Evolutionary conservation across 805 yeast genomes (phyloP), one percentile per base, ranked within the genome.

Genomic region (Kluyveromyces aestuarii): DNA sequence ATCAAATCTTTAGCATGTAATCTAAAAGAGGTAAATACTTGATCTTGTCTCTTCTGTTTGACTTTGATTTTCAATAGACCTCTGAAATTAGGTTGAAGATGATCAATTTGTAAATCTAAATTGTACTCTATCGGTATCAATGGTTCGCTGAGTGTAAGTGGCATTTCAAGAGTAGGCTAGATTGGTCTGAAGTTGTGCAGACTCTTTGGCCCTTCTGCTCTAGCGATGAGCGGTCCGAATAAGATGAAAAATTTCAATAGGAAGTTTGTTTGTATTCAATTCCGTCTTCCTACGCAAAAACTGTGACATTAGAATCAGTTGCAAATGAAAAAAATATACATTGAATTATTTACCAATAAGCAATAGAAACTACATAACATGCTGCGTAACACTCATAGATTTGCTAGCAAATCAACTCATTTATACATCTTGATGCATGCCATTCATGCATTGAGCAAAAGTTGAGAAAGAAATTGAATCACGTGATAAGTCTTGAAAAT

Each of bases 61-160:
- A 48, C 35, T 11, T 37, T 50, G 48, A 55, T 54, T 19, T 4
- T 50, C 30, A 44, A 53, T 16, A 52, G 40, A 33, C 81, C 81
- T 14, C 58, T 64, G 59, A 78, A 78, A 55, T 75, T 77, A 9
- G 77, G 68, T 61, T 73, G 74, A 16, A 55, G 48, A 47, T 73
- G 79, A 58, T 70, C 71, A 37, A 78, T 55, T 4, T 56, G 58
- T 33, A 77, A 52, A 8, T 48, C 47, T 36, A 78, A 58, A 17
- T 59, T 65, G 54, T 79, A 79, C 13, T 57, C 51, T 6, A 42
- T 45, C 1, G 74, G 72, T 1, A 57, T 40, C 21, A 59, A 52
- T 42, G 49, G 52, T 51, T 66, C 67, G 30, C 27, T 43, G n/a
- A 64, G 45, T 9, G 58, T 41, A 18, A 60, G 46, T 45, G 25